phyloP scores from a whole-genome alignment of 805 yeast genomes.

The Suhomyces pyralidae region DNA sequence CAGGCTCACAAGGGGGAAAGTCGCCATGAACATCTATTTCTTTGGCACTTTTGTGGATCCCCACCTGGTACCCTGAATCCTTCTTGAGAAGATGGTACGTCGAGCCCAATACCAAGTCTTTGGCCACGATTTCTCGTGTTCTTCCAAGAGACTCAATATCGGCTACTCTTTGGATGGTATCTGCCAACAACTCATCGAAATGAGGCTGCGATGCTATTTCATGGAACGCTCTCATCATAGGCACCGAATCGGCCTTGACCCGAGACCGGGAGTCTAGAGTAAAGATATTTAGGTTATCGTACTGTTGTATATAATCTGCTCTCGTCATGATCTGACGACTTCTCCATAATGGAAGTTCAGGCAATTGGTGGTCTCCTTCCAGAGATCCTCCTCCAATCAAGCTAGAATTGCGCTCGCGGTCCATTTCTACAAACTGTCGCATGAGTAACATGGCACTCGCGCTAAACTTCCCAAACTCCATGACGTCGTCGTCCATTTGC shows the following conservation, averaged over 20 bases:
- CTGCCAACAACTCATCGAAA: conserved; percentile 62
- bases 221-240: conserved; percentile 87
- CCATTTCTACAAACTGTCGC: conserved; percentile 70
- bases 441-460: conserved; percentile 70
- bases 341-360: conserved; percentile 78
- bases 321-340: conserved; percentile 84
- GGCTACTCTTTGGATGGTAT: conserved; percentile 63
- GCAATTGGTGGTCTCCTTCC: conserved; percentile 50
- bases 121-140: conserved; percentile 71
- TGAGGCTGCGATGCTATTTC: conserved; percentile 72
- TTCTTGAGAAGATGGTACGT: conserved; percentile 30
- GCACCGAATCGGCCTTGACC: conserved; percentile 79
- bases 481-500: conserved; percentile 85
- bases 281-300: conserved; percentile 74
- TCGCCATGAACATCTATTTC: conserved; percentile 22
- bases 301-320: conserved; percentile 71
- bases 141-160: conserved; percentile 77
- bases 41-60: conserved; percentile 14
- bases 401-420: conserved; percentile 34
- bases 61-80: conserved; percentile 13
- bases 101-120: conserved; percentile 60
- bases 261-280: conserved; percentile 71
- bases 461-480: conserved; percentile 77
- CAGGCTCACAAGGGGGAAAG: neutral
- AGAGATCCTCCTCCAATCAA: conserved; percentile 12